Evolutionary conservation across 2,329 filamentous ascomycete genomes (phyloP), one percentile per base, ranked within the genome.

Genomic region (Alternaria novae-zelandiae): DNA sequence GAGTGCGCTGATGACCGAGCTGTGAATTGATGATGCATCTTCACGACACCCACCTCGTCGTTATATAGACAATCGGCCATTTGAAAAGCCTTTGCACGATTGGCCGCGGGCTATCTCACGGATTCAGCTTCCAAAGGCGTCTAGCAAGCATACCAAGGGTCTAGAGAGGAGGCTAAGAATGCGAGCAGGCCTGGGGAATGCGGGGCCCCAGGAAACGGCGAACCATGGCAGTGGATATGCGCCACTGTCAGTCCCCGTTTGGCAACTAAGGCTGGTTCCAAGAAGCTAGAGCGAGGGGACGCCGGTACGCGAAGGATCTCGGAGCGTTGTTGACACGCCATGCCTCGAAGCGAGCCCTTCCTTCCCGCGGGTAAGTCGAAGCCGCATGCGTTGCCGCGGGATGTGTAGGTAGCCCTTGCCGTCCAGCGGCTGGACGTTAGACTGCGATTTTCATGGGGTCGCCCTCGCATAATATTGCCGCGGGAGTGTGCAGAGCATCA

Each of bases 161-260:
- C 15, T 28, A 20, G 46, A 13, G 46, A 28, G 15, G 8, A 36
- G 41, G 47, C 65, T 63, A 67, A 61, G 15, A 41, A 41, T 6
- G 36, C 5, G n/a, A 17, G 5, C 36, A 17, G 36, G 36, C 36
- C 36, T 41, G 36, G 36, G 36, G 54, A 58, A 28, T 65, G 68
- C 68, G 68, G 68, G 68, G 68, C 68, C 68, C 68, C 66, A 61
- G 64, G 59, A 62, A 54, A 45, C 43, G 54, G 55, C 64, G 62
- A 70, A 65, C 59, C 47, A 66, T 30, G 25, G 54, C 46, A 32
- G 30, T 49, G 50, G 44, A 56, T 32, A 55, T 50, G 49, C 50
- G 59, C 61, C 66, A 61, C 57, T 25, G 28, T 32, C 56, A 44
- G 44, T 32, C 47, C 15, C 43, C 30, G 43, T 59, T 36, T 36